Conservation (phyloP, 176 grass and related monocot genomes). For the Leersia perrieri region DNA sequence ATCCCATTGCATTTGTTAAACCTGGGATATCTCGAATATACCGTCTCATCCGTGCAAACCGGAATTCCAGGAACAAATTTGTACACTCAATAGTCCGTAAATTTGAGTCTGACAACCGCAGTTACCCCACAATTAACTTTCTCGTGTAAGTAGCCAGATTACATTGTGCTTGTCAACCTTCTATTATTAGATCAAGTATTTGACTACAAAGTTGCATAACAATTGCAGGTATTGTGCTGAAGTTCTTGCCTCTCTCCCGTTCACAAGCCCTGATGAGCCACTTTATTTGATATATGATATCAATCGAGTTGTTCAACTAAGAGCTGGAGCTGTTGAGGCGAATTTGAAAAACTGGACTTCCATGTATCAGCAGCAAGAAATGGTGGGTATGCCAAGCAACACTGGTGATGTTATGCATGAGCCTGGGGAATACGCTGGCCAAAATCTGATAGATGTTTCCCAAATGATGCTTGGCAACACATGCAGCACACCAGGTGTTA, state of each 20-base stretch:
- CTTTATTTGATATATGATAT: slow-evolving; percentile 98
- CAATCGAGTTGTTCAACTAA: slow-evolving; percentile 93
- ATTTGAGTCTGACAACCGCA: slow-evolving; percentile 66
- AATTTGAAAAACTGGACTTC: slow-evolving; percentile 94
- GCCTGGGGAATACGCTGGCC: slow-evolving; percentile 38
- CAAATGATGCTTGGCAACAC: slow-evolving; percentile 48
- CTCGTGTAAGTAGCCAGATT: slow-evolving; percentile 67
- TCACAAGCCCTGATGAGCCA: slow-evolving; percentile 87
- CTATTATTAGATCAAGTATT: slow-evolving; percentile 25
- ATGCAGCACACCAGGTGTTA: slow-evolving; percentile 50
- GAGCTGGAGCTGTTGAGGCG: slow-evolving; percentile 78
- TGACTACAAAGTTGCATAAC: slow-evolving; percentile 28
- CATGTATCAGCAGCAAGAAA: slow-evolving; percentile 50
- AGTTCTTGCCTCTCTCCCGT: slow-evolving; percentile 90
- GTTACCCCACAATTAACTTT: slow-evolving; percentile 64
- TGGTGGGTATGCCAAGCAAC: slow-evolving; percentile 17
- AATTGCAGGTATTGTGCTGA: slow-evolving; percentile 88
- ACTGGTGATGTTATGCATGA: slow-evolving; percentile 44
- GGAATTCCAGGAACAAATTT: slow-evolving; percentile 96
- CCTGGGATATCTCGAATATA: slow-evolving; percentile 93
- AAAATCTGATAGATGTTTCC: slow-evolving; percentile 33
- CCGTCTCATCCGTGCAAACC: slow-evolving; percentile 81
- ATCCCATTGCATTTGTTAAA: slow-evolving; percentile 80
- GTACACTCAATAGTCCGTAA: slow-evolving; percentile 89
- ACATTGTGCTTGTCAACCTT: slow-evolving; percentile 9